Evolutionary conservation across 108 stramenopile species (phyloP).

Genomic region (Parmales sp.): DNA sequence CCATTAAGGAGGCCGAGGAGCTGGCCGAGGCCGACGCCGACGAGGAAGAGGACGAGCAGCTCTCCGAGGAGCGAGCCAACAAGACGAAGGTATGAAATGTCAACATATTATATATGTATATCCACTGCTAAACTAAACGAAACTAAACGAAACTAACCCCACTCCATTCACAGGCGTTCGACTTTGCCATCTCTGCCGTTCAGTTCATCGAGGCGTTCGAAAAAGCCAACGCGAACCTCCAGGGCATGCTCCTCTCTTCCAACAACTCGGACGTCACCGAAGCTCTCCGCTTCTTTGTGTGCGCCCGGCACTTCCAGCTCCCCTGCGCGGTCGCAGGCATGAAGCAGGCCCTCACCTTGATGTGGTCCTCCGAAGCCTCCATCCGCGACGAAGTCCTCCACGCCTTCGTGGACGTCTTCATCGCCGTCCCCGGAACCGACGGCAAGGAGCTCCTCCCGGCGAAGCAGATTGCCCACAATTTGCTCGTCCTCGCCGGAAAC

Average conservation of each 20-base stretch:
- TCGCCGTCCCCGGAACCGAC: constrained; percentile 66
- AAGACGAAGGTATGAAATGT: too few species aligned
- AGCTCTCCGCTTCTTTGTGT: constrained; percentile 75
- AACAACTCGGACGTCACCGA: constrained; percentile 79
- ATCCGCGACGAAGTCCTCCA: constrained; percentile 77
- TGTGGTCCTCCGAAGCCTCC: constrained; percentile 75
- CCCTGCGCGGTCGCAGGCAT: constrained; percentile 83
- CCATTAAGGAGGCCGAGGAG: not conserved
- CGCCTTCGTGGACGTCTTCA: constrained; percentile 83
- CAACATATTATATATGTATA: too few species aligned
- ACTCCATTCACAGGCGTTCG: too few species aligned
- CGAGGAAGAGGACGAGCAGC: constrained; percentile 40
- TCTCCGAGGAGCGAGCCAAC: constrained; percentile 8
- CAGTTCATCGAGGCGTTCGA: constrained; percentile 70
- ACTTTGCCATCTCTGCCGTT: constrained; percentile 64
- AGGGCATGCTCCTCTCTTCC: constrained; percentile 64
- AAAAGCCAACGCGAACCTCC: constrained; percentile 52
- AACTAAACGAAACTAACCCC: too few species aligned
- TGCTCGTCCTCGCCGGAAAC: constrained; percentile 57
- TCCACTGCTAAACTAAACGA: too few species aligned
- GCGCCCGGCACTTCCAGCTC: constrained; percentile 79
- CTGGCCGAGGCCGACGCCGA: constrained; percentile 20
- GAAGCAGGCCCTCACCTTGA: constrained; percentile 76
- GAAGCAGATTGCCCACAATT: constrained; percentile 72
- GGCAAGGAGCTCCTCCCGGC: constrained; percentile 57